Conservation (phyloP, 208 protist genomes). For the Histomonas meleagridis region DNA sequence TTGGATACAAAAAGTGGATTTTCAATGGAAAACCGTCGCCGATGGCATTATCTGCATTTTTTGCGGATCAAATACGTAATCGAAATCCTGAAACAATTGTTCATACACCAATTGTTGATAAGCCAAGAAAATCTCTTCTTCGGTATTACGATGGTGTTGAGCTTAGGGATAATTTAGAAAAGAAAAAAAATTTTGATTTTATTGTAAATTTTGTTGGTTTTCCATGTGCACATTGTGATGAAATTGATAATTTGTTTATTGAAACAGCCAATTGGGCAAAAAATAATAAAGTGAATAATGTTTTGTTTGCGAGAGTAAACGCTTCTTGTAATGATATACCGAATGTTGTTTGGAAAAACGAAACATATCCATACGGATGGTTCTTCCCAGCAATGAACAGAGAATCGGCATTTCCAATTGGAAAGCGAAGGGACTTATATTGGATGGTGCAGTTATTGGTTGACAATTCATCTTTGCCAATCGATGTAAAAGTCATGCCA, state of each 20-base stretch:
- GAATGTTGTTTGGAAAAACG: background rate
- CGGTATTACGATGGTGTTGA: background rate
- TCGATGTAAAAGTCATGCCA: background rate
- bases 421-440: background rate
- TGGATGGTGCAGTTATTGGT: background rate
- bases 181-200: background rate
- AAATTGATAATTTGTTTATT: background rate
- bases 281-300: background rate
- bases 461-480: background rate
- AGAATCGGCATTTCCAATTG: background rate
- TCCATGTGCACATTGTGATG: background rate
- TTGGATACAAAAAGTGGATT: background rate
- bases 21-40: background rate
- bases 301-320: background rate
- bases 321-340: conserved; percentile 28
- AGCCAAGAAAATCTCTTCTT: background rate
- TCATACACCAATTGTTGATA: background rate
- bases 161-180: background rate
- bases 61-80: background rate
- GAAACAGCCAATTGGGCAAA: background rate
- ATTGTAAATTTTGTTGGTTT: background rate
- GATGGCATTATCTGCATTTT: background rate
- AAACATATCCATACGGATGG: conserved; percentile 15
- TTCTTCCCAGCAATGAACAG: conserved; percentile 1
- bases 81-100: background rate